A percentile compares a stretch with the other conserved stretches of the same genome.
Evolutionary conservation across 768 basidiomycete species (phyloP).

Genomic region (Leucosporidium scottii): DNA sequence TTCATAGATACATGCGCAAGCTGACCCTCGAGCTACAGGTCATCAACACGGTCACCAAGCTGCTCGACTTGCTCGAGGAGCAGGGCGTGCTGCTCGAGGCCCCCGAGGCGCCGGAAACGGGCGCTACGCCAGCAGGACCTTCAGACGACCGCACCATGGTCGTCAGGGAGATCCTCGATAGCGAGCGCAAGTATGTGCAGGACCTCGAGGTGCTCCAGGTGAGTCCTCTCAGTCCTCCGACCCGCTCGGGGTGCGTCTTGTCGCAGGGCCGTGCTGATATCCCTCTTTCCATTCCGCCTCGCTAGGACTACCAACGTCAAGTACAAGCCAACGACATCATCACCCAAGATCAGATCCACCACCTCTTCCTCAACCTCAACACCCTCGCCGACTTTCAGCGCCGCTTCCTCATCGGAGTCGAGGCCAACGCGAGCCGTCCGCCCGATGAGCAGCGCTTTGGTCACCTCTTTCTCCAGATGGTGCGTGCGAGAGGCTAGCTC

Average conservation of each 20-base stretch:
- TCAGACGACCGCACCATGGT: conserved; percentile 33
- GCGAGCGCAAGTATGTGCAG: conserved; percentile 94
- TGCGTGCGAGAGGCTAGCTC: conserved; percentile 20
- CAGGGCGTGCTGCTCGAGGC: conserved; percentile 44
- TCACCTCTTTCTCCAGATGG: conserved; percentile 64
- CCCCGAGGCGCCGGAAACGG: conserved; percentile 9
- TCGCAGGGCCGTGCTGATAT: background rate
- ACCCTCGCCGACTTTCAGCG: conserved; percentile 94
- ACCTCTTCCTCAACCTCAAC: conserved; percentile 89
- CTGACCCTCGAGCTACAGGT: conserved; percentile 51
- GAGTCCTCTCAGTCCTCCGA: conserved; percentile 39
- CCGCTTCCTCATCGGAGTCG: conserved; percentile 81
- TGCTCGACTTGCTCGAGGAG: conserved; percentile 67
- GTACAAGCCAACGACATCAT: conserved; percentile 75
- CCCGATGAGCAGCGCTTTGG: conserved; percentile 88
- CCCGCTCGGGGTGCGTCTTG: background rate
- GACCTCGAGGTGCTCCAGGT: conserved; percentile 98
- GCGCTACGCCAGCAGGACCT: conserved; percentile 13
- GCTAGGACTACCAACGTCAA: conserved; percentile 78
- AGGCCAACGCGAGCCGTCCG: conserved; percentile 71
- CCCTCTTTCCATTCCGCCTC: background rate
- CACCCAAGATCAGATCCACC: conserved; percentile 89
- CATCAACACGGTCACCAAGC: conserved; percentile 75
- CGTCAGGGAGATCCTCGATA: conserved; percentile 83
- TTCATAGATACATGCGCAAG: background rate